Evolutionary conservation across 805 yeast species (phyloP).

Genomic region (Starmera amethionina): DNA sequence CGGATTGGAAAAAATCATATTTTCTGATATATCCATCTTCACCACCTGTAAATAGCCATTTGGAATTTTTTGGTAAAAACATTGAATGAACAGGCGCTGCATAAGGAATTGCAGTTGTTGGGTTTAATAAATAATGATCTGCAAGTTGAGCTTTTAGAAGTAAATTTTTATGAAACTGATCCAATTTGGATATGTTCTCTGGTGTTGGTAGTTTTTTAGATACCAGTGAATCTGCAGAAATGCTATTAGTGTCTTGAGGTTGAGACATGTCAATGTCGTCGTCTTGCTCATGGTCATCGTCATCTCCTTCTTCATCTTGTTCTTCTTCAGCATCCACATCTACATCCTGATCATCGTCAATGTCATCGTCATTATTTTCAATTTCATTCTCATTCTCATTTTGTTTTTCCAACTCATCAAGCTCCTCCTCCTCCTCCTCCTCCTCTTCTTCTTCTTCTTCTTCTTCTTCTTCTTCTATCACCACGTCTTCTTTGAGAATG

Average conservation of each 20-base stretch:
- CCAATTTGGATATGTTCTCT: slow-evolving; percentile 6
- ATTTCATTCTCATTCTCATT: slow-evolving; percentile 10
- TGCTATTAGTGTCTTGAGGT: background rate
- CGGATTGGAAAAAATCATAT: slow-evolving; percentile 75
- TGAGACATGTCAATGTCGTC: slow-evolving; percentile 5
- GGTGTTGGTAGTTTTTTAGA: slow-evolving; percentile 8
- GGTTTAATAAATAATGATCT: slow-evolving; percentile 58
- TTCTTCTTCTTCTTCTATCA: slow-evolving; percentile 12
- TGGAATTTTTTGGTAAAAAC: slow-evolving; percentile 69
- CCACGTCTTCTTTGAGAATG: slow-evolving; percentile 15
- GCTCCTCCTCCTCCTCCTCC: slow-evolving; percentile 22
- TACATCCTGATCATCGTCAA: slow-evolving; percentile 12
- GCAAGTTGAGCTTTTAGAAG: slow-evolving; percentile 39
- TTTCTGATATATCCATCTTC: slow-evolving; percentile 90
- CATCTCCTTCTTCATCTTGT: slow-evolving; percentile 20
- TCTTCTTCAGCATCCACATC: slow-evolving; percentile 20
- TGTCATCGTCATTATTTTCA: slow-evolving; percentile 8
- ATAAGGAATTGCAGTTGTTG: slow-evolving; percentile 83
- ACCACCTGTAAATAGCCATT: slow-evolving; percentile 89
- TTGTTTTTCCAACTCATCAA: slow-evolving; percentile 10
- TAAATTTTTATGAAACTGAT: slow-evolving; percentile 22
- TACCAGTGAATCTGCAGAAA: slow-evolving; percentile 3
- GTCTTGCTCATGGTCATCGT: slow-evolving; percentile 11
- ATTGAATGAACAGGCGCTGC: slow-evolving; percentile 69
- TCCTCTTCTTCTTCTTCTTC: slow-evolving; percentile 13